A percentile compares a stretch with the other conserved stretches of the same genome.
Evolutionary conservation across 2,329 filamentous ascomycete genomes (phyloP).

Genomic region (Penicillium sclerotiorum): DNA sequence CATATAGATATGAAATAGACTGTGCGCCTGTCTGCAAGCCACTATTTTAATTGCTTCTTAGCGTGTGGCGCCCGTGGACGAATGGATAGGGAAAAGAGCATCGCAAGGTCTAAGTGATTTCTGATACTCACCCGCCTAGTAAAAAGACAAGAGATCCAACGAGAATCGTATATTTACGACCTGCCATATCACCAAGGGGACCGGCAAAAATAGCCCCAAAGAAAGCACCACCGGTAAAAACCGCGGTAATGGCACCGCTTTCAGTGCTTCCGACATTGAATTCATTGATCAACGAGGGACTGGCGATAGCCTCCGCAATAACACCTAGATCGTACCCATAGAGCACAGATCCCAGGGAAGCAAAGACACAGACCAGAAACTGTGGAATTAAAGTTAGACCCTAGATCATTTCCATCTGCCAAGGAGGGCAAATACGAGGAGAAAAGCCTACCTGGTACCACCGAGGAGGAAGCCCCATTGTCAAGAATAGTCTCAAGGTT

Average conservation of each 20-base stretch:
- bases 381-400: constrained; percentile 23
- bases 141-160: constrained; percentile 69
- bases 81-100: no score
- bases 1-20: constrained; percentile 63
- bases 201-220: constrained; percentile 68
- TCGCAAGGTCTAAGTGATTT: no score
- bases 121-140: constrained; percentile 58
- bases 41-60: no score
- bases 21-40: constrained; percentile 70
- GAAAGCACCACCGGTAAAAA: constrained; percentile 76
- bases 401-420: no score
- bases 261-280: constrained; percentile 29
- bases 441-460: constrained; percentile 53
- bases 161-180: constrained; percentile 70
- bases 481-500: no score
- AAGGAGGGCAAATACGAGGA: no score
- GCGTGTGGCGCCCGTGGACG: no score
- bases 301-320: constrained; percentile 58
- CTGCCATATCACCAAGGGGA: constrained; percentile 62
- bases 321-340: constrained; percentile 63
- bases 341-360: constrained; percentile 59
- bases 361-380: constrained; percentile 61
- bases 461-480: constrained; percentile 47
- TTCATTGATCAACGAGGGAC: constrained; percentile 32
- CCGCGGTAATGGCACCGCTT: constrained; percentile 70